Evolutionary conservation across 306 rosid genomes (phyloP), one percentile per base, ranked within the genome.

Genomic region (Purshia tridentata): DNA sequence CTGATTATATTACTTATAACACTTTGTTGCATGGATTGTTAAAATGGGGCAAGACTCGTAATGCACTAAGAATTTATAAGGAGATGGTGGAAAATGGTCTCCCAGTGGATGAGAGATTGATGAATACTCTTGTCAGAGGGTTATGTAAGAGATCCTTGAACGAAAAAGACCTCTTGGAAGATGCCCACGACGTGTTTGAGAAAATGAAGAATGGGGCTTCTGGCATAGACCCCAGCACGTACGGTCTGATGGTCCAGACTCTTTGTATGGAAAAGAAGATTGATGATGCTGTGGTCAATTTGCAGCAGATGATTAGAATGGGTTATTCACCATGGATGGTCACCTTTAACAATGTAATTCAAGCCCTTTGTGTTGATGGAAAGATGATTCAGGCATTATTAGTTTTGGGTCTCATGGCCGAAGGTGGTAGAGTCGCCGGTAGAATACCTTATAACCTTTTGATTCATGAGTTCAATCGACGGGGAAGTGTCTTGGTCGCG

Each of bases 21-120:
- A 89, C 96, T 49, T 79, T 93, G 76, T 72, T 93, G 35, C 92
- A 81, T 67, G 92, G 98, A 67, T 76, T 91, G 75, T 53, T 93
- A 22, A 89, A 84, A 72, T 93, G 98, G 98, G 56, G 87, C 39
- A 74, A 87, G 39, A 65, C 72, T 62, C 42, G 63, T 3, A 79
- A 29, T 22, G 93, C 89, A 0, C 18, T 84, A 18, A 35, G 76
- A 60, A 54, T 83, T 59, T 93, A 79, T 47, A 81, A 70, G 82
- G 91, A 89, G 71, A 89, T 89, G 96, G 81, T 76, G 51, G 70
- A 77, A 6, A 20, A 79, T 72, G 92, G 93, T 58, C 80, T 85
- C 75, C 80, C 77, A 20, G 88, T 81, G 35, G 84, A 91, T 40
- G 74, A 19, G 60, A 84, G 82, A 72, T 72, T 86, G 86, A 82